Evolutionary conservation across 495 filamentous ascomycete genomes (phyloP), one percentile per base, ranked within the genome.

Genomic region (Penicillium salamii): DNA sequence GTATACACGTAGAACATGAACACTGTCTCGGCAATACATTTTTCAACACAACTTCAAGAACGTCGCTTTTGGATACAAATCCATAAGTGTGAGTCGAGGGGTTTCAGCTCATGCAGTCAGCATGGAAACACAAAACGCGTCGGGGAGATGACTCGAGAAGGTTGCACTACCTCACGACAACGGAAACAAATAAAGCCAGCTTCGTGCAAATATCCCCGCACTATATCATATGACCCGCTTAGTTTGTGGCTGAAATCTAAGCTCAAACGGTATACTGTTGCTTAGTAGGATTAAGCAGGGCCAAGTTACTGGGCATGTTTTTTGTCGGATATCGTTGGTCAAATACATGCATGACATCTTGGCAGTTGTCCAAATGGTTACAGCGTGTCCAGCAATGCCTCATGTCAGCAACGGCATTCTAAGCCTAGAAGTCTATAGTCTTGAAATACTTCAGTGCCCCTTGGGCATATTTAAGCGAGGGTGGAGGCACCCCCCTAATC

Each of bases 231-330:
- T 54, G 33, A 43, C 18, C 19, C 9, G 19, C n/a, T 45, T 47
- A 52, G 48, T 15, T 38, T 23, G 45, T 48, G 42, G 39, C 49
- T 47, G 46, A 47, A 41, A 13, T 44, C 41, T 33, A 35, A 55
- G 42, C 32, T 50, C 36, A 34, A 43, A 44, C 19, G 42, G 37
- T 44, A 47, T 24, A 17, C 5, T 12, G 18, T 8, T 36, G 28
- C 24, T 40, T 40, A 5, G 5, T 14, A 33, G 23, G 7, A 32
- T 32, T 32, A 32, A 32, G 12, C 12, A 5, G 12, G 23, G 23
- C 23, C 23, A 26, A 26, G 23, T 26, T 4, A 8, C 23, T 26
- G 23, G 23, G 23, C 23, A 26, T 8, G 23, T 26, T 26, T 26
- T 8, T 26, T 26, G n/a, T 26, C 8, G 23, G 8, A 8, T 20